Evolutionary conservation across 2,329 filamentous ascomycete species (phyloP).

Genomic region (Colletotrichum liaoningense): DNA sequence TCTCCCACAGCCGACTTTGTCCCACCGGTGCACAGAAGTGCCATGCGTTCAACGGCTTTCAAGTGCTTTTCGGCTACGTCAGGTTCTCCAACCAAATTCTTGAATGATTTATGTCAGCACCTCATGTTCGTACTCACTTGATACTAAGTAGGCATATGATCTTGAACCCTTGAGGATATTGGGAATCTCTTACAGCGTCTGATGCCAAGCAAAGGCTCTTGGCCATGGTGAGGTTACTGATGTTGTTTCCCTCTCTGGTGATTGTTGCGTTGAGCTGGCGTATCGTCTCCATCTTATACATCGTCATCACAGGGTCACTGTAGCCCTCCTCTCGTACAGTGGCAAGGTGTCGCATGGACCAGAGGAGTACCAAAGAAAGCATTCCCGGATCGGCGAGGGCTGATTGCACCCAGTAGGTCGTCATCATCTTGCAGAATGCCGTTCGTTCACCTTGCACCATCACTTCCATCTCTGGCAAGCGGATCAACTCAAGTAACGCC

Average conservation of each 20-base stretch:
- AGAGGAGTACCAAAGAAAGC: slow-evolving; percentile 37
- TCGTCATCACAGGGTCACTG: slow-evolving; percentile 12
- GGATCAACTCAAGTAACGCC: slow-evolving; percentile 12
- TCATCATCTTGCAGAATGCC: slow-evolving; percentile 28
- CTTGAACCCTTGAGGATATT: background rate
- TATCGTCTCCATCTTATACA: slow-evolving; percentile 37
- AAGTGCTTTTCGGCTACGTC: slow-evolving; percentile 1
- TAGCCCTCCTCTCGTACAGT: background rate
- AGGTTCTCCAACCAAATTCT: slow-evolving; percentile 5
- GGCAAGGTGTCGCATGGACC: slow-evolving; percentile 35
- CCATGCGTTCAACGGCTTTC: slow-evolving; percentile 5
- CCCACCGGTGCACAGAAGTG: background rate
- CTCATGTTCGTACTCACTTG: background rate
- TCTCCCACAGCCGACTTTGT: background rate
- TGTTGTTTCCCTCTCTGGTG: slow-evolving; percentile 10
- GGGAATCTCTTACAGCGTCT: slow-evolving; percentile 22
- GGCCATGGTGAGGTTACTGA: slow-evolving; percentile 38
- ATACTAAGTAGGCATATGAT: background rate
- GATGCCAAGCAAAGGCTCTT: slow-evolving; percentile 38
- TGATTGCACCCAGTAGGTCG: slow-evolving; percentile 36
- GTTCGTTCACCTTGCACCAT: slow-evolving; percentile 8
- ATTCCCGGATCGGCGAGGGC: slow-evolving; percentile 38
- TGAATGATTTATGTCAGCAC: background rate
- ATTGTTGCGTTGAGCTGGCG: slow-evolving; percentile 25
- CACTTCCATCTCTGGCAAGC: slow-evolving; percentile 11